Base-by-base conservation (phyloP, 768 basidiomycete genomes). In the Leucocoprinus leucothites region DNA sequence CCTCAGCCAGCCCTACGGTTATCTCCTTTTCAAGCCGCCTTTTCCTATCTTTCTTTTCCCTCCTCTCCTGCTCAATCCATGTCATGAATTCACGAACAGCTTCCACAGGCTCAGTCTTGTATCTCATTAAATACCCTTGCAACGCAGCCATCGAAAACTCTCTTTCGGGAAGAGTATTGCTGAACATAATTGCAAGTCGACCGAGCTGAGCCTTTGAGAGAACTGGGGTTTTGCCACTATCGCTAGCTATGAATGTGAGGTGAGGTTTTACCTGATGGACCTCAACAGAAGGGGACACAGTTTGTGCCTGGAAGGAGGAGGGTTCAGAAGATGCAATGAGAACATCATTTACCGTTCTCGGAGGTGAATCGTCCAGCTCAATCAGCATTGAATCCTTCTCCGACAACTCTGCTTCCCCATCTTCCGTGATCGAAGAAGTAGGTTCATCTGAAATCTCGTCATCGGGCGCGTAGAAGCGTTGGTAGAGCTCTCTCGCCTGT, bases 401-500 rank as follows among this genome's bases (percentile, higher is more conserved):
- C 24, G 56, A 54, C 24, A 13, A 1, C 19, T 36, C 44, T 26
- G 58, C 44, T 25, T 61, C 59, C 31, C 63, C 56, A 31, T 56
- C 61, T 14, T 64, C 57, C 16, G 62, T 53, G 14, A 70, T 6
- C 4, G 14, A 47, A 18, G 14, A 68, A 7, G 42, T 57, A 3
- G 67, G 62, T 6, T 58, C 59, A 36, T 69, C 64, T 19, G 65
- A 60, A 8, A 56, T 61, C 9, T 69, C 64, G 8, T 62, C 59
- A 25, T 68, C 59, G 6, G 83, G 82, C 13, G 83, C 70, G 63
- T 85, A 92, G 71, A 91, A 92, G 53, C 79, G 74, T 28, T 71
- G 77, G 67, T 83, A 92, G 7, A 92, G 71, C 63, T 85, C 82
- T 31, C 68, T 68, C 2, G 84, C 85, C 60, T 91, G 89, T 69